These are phyloP conservation scores for Linum lewisii DNA, from an alignment of 345 rosid species.

Conservation along the genomic window DNA sequence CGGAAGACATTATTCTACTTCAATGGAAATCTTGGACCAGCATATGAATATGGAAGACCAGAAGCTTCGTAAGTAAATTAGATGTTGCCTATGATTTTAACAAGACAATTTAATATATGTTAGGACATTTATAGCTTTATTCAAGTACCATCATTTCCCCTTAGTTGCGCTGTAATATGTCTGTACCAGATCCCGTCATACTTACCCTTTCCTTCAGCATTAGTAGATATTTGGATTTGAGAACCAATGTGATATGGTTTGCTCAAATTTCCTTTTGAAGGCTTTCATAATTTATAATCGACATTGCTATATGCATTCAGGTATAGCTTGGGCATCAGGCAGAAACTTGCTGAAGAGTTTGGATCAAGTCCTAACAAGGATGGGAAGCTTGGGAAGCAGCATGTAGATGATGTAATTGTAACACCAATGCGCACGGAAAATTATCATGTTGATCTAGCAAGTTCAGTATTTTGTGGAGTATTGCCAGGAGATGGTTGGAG, in stretches of 20 bases:
- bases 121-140: not conserved
- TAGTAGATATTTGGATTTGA: no score
- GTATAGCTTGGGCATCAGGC: slow-evolving; percentile 97
- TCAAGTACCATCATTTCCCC: no score
- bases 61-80: slow-evolving; percentile 63
- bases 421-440: slow-evolving; percentile 50
- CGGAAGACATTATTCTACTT: slow-evolving; percentile 80
- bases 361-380: slow-evolving; percentile 89
- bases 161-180: no score
- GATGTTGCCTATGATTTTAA: not conserved
- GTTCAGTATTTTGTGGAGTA: slow-evolving; percentile 83
- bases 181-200: no score
- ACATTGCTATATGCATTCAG: slow-evolving; percentile 28
- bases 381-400: slow-evolving; percentile 88
- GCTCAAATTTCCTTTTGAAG: not conserved
- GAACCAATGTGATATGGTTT: no score
- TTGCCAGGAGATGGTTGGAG: slow-evolving; percentile 99
- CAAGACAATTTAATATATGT: not conserved
- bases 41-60: slow-evolving; percentile 74
- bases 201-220: no score
- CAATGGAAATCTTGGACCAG: slow-evolving; percentile 97
- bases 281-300: not conserved
- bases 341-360: slow-evolving; percentile 81
- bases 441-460: slow-evolving; percentile 65
- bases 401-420: slow-evolving; percentile 64